A percentile compares a stretch with the other conserved stretches of the same genome.
Evolutionary conservation across 257 asterid genomes (phyloP).

Genomic region (Leptodermis oblonga): DNA sequence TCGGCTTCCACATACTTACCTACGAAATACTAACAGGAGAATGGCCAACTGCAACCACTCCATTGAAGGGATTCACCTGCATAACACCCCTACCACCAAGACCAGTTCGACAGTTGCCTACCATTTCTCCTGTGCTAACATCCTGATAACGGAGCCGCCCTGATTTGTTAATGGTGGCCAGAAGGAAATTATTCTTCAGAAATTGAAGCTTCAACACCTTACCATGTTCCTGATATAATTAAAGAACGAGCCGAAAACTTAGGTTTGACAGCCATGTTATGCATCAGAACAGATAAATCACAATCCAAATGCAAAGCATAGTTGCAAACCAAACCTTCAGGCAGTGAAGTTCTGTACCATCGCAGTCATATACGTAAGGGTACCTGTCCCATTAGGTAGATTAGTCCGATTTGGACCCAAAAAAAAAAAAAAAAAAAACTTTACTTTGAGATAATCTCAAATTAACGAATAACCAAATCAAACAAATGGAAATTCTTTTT

Average conservation of each 20-base stretch:
- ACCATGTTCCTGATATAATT: conserved; percentile 87
- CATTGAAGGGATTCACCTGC: conserved; percentile 73
- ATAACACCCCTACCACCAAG: conserved; percentile 62
- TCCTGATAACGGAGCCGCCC: conserved; percentile 94
- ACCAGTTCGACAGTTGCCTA: conserved; percentile 71
- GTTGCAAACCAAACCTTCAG: conserved; percentile 94
- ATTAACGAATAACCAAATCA: background rate
- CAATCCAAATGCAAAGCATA: conserved; percentile 23
- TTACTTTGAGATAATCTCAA: background rate
- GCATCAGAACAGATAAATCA: conserved; percentile 11
- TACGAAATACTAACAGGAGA: conserved; percentile 72
- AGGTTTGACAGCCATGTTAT: background rate
- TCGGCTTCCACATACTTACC: conserved; percentile 95
- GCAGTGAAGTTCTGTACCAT: conserved; percentile 87
- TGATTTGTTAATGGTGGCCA: conserved; percentile 69
- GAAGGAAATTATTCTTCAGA: conserved; percentile 77
- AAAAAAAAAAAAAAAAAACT: background rate
- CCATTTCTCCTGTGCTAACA: conserved; percentile 78
- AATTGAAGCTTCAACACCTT: conserved; percentile 72
- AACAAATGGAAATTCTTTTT: background rate
- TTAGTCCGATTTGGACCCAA: background rate
- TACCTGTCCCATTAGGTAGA: conserved; percentile 52
- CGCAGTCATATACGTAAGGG: conserved; percentile 68
- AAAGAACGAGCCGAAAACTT: background rate
- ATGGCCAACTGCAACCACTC: conserved; percentile 73